A percentile compares a stretch with the other conserved stretches of the same genome.
Conservation (phyloP, 2,329 filamentous ascomycete genomes). For the Xylariaceae sp. region DNA sequence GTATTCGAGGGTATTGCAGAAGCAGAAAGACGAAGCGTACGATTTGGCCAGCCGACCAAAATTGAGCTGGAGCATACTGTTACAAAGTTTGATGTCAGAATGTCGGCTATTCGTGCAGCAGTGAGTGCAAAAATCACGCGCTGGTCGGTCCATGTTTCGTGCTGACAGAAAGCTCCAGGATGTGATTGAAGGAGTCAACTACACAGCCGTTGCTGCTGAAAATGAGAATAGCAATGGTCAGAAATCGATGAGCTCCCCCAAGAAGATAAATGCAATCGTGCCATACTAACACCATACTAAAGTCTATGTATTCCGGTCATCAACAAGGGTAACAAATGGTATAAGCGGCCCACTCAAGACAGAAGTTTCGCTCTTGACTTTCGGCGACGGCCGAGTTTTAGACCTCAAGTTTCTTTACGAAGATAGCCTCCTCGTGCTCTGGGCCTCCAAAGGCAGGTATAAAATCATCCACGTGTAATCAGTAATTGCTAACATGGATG, state of each 20-base stretch:
- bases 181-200: slow-evolving; percentile 30
- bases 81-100: slow-evolving; percentile 53
- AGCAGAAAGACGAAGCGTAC: slow-evolving; percentile 63
- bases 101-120: slow-evolving; percentile 37
- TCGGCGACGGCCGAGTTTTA: slow-evolving; percentile 42
- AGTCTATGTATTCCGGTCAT: slow-evolving; percentile 56
- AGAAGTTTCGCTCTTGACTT: slow-evolving; percentile 35
- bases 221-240: slow-evolving; percentile 32
- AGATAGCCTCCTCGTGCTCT: slow-evolving; percentile 55
- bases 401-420: slow-evolving; percentile 68
- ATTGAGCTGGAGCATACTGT: slow-evolving; percentile 40
- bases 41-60: slow-evolving; percentile 55
- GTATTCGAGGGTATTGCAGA: slow-evolving; percentile 67
- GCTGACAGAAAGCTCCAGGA: slow-evolving; percentile 24
- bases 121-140: slow-evolving; percentile 25
- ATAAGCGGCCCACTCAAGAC: slow-evolving; percentile 46
- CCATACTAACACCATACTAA: too few species aligned
- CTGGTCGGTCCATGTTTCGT: not conserved
- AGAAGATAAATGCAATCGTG: too few species aligned
- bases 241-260: not conserved
- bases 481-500: not conserved
- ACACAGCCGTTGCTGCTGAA: slow-evolving; percentile 39
- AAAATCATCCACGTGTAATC: not conserved
- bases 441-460: slow-evolving; percentile 34
- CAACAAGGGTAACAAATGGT: slow-evolving; percentile 51